A percentile compares a stretch with the other conserved stretches of the same genome.
Evolutionary conservation across 768 basidiomycete species (phyloP).

Genomic region (Phylloporus sp.): DNA sequence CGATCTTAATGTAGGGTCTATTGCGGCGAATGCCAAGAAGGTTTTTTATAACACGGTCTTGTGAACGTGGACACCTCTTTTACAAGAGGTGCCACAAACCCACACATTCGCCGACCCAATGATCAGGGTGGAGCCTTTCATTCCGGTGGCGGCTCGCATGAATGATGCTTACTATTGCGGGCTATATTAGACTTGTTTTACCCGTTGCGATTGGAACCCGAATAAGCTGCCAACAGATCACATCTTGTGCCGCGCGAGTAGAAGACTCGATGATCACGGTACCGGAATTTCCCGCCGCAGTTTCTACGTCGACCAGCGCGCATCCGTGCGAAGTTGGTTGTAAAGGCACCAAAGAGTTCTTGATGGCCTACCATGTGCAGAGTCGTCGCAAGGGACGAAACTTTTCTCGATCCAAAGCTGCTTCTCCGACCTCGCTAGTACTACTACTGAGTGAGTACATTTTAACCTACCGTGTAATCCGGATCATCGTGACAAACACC

Average conservation of each 20-base stretch:
- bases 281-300: not conserved
- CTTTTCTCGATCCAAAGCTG: not conserved
- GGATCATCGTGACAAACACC: not conserved
- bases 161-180: not conserved
- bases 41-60: not conserved
- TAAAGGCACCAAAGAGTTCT: not conserved
- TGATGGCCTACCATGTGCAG: not conserved
- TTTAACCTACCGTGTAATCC: not conserved
- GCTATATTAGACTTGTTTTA: not conserved
- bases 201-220: not conserved
- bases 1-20: not conserved
- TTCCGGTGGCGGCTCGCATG: not conserved
- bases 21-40: not conserved
- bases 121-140: not conserved
- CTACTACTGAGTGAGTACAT: not conserved
- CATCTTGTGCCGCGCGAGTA: too few species aligned
- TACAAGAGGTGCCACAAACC: not conserved
- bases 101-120: not conserved
- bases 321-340: not conserved
- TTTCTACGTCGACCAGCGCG: not conserved
- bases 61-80: not conserved
- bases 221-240: too few species aligned
- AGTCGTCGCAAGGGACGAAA: not conserved
- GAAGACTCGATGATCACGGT: too few species aligned
- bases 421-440: not conserved